Conservation (phyloP, 2,329 filamentous ascomycete species). For the Emergomyces orientalis region DNA sequence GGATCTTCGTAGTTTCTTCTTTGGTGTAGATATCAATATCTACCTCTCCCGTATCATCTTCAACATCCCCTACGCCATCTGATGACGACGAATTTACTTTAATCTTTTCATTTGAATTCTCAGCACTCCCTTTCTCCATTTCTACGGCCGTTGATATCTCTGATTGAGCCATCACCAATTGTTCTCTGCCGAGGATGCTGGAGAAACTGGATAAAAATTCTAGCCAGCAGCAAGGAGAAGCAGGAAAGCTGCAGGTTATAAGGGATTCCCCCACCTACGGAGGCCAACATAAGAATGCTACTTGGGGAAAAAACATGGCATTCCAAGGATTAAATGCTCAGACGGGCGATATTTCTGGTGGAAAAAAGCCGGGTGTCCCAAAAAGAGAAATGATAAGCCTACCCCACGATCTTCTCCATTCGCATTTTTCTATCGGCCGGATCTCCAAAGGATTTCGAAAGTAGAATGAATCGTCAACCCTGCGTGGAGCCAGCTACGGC, state of each 20-base stretch:
- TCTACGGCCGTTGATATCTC: slow-evolving; percentile 1
- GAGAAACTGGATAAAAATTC: neutral
- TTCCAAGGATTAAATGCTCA: neutral
- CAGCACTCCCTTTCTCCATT: neutral
- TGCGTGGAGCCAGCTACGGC: too few species aligned
- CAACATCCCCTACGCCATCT: slow-evolving; percentile 1
- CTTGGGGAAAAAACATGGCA: neutral
- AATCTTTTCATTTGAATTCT: slow-evolving; percentile 4
- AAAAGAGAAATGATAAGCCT: neutral
- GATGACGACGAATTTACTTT: neutral
- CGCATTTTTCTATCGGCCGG: neutral
- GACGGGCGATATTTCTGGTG: neutral
- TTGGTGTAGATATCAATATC: slow-evolving; percentile 12
- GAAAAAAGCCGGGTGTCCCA: neutral
- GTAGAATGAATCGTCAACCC: too few species aligned
- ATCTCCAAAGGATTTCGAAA: neutral
- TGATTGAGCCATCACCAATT: neutral
- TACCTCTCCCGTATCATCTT: slow-evolving; percentile 8
- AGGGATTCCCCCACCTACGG: neutral
- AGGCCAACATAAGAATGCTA: neutral
- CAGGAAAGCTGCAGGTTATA: neutral
- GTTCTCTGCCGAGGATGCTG: neutral
- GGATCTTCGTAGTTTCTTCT: slow-evolving; percentile 18
- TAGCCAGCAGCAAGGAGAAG: neutral
- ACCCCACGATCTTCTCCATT: neutral